These are phyloP conservation scores for Cyberlindnera saturnus DNA, from an alignment of 805 yeast genomes.

Conservation along the genomic window DNA sequence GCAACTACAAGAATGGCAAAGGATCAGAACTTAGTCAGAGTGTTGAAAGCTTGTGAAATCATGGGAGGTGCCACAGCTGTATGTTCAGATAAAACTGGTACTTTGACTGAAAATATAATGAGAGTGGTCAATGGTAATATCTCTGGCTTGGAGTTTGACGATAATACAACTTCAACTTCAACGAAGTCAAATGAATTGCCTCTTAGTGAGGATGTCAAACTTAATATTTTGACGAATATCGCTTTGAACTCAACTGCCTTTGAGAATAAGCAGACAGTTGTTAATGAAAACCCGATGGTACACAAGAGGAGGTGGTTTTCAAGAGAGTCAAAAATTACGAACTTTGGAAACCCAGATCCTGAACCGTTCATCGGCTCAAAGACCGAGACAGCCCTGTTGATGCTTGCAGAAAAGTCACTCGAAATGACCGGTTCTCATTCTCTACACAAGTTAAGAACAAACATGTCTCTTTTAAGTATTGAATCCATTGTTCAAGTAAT, in stretches of 20 bases:
- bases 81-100: constrained; percentile 97
- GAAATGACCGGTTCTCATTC: constrained; percentile 26
- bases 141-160: constrained; percentile 54
- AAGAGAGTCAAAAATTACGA: constrained; percentile 5
- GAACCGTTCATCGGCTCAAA: constrained; percentile 86
- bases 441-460: constrained; percentile 42
- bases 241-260: constrained; percentile 85
- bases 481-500: constrained; percentile 57
- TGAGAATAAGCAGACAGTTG: constrained; percentile 43
- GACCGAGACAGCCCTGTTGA: constrained; percentile 85
- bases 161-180: constrained; percentile 24
- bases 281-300: constrained; percentile 24
- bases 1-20: constrained; percentile 98
- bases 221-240: constrained; percentile 48
- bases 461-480: constrained; percentile 25
- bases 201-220: constrained; percentile 6
- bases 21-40: constrained; percentile 94
- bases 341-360: constrained; percentile 8
- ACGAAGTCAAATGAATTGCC: constrained; percentile 13
- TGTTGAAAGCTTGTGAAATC: constrained; percentile 89
- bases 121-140: constrained; percentile 74
- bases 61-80: constrained; percentile 98
- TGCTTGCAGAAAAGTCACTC: constrained; percentile 56
- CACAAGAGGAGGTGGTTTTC: constrained; percentile 18
- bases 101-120: constrained; percentile 92